A percentile compares a stretch with the other conserved stretches of the same genome.
These are phyloP conservation scores for Stromatinia cepivora DNA, from an alignment of 2,329 filamentous ascomycete genomes.

Conservation along the genomic window DNA sequence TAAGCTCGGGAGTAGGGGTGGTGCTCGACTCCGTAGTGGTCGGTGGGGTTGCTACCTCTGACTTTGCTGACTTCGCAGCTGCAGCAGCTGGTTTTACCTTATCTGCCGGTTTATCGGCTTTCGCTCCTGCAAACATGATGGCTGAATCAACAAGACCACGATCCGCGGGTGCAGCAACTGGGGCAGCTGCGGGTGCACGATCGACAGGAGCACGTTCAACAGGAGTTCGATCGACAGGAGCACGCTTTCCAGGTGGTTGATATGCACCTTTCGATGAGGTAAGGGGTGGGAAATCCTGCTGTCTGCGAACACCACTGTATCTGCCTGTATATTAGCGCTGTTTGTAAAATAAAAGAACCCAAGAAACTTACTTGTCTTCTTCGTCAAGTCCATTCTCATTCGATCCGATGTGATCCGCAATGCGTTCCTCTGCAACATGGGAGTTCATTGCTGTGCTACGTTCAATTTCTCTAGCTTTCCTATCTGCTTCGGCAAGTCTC, in stretches of 20 bases:
- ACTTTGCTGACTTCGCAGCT: conserved; percentile 33
- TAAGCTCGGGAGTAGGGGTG: conserved; percentile 34
- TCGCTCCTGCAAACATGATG: conserved; percentile 83
- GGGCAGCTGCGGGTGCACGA: conserved; percentile 56
- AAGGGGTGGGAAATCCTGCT: conserved; percentile 70
- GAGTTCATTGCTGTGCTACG: conserved; percentile 69
- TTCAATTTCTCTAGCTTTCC: conserved; percentile 88
- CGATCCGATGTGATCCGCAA: conserved; percentile 64
- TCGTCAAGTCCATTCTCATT: conserved; percentile 74
- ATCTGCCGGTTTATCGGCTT: conserved; percentile 35
- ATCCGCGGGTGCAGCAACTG: neutral
- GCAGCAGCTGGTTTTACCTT: conserved; percentile 35
- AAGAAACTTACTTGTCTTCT: conserved; percentile 75
- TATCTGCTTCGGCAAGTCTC: conserved; percentile 75
- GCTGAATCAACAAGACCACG: conserved; percentile 72
- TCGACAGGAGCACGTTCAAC: conserved; percentile 55
- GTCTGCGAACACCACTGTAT: conserved; percentile 88
- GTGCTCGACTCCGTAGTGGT: conserved; percentile 36
- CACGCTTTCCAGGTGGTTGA: conserved; percentile 83
- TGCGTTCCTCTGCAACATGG: conserved; percentile 88
- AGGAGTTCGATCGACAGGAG: conserved; percentile 63
- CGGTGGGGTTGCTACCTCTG: conserved; percentile 37
- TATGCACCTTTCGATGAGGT: conserved; percentile 65
- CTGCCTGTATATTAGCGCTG: conserved; percentile 45
- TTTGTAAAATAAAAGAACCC: neutral